Conservation (phyloP, 495 filamentous ascomycete species). For the Cenococcum geophilum region DNA sequence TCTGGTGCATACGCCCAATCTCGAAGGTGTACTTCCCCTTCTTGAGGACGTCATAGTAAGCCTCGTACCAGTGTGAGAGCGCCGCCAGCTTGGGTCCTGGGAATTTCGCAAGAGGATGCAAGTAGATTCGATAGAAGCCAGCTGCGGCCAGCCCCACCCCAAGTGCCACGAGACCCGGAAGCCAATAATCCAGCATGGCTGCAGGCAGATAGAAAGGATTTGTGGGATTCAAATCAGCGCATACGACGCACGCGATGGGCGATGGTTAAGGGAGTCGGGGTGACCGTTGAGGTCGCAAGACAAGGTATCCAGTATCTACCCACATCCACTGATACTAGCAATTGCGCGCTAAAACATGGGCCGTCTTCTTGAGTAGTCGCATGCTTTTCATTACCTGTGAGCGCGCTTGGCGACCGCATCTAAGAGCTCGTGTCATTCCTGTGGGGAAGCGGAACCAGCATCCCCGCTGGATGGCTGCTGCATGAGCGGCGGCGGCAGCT, state of each 20-base stretch:
- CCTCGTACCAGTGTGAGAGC: conserved; percentile 8
- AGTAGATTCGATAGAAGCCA: conserved; percentile 6
- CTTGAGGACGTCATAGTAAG: conserved; percentile 8
- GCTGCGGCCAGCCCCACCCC: background rate
- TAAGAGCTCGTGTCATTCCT: background rate
- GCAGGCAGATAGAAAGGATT: background rate
- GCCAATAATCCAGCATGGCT: background rate
- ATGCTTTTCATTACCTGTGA: too few species aligned
- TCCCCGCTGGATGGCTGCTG: background rate
- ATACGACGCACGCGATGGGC: too few species aligned
- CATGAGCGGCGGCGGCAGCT: background rate
- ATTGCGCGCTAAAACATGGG: too few species aligned
- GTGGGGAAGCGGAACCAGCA: background rate
- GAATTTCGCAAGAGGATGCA: conserved; percentile 10
- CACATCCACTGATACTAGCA: too few species aligned
- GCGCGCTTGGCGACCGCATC: too few species aligned
- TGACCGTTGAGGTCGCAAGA: too few species aligned
- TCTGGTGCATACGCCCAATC: conserved; percentile 6
- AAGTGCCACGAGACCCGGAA: background rate
- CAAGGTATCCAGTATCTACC: too few species aligned
- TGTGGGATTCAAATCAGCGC: background rate
- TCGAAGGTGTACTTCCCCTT: conserved; percentile 12
- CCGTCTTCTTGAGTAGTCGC: too few species aligned
- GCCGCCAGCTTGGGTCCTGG: conserved; percentile 14
- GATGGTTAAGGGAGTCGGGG: too few species aligned